Evolutionary conservation across 805 yeast genomes (phyloP).

Genomic region (Ogataea thermomethanolica): DNA sequence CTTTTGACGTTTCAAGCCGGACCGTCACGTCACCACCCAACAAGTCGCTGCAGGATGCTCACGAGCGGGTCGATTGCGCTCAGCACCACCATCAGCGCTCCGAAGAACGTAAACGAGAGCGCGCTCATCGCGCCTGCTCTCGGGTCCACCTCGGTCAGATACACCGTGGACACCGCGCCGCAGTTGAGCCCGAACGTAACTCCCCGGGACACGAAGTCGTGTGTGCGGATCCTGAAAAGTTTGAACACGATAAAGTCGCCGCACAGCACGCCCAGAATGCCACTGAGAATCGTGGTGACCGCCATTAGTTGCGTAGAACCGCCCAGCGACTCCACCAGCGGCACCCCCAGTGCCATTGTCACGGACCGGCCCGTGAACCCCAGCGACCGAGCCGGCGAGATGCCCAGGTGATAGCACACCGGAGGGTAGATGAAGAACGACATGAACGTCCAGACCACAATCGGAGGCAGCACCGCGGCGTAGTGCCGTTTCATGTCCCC

Average conservation of each 20-base stretch:
- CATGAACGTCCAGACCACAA: conserved; percentile 49
- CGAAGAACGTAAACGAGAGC: conserved; percentile 66
- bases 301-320: conserved; percentile 75
- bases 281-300: conserved; percentile 72
- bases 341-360: conserved; percentile 76
- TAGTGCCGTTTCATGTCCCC: conserved; percentile 58
- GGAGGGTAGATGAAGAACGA: conserved; percentile 71
- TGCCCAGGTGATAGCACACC: conserved; percentile 61
- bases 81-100: conserved; percentile 67
- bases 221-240: conserved; percentile 47
- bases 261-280: conserved; percentile 68
- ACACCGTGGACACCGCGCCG: conserved; percentile 82
- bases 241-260: conserved; percentile 51
- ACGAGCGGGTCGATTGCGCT: conserved; percentile 57
- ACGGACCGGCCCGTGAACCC: conserved; percentile 80
- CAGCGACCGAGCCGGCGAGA: conserved; percentile 54
- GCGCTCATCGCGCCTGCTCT: conserved; percentile 79
- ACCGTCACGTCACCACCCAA: conserved; percentile 33
- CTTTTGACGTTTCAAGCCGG: too few species aligned
- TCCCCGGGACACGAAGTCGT: conserved; percentile 74
- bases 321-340: conserved; percentile 59
- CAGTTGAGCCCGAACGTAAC: conserved; percentile 74
- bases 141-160: conserved; percentile 63
- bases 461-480: conserved; percentile 56
- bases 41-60: conserved; percentile 44